phyloP scores from a whole-genome alignment of 116 monocot genomes.

The Zostera marina region DNA sequence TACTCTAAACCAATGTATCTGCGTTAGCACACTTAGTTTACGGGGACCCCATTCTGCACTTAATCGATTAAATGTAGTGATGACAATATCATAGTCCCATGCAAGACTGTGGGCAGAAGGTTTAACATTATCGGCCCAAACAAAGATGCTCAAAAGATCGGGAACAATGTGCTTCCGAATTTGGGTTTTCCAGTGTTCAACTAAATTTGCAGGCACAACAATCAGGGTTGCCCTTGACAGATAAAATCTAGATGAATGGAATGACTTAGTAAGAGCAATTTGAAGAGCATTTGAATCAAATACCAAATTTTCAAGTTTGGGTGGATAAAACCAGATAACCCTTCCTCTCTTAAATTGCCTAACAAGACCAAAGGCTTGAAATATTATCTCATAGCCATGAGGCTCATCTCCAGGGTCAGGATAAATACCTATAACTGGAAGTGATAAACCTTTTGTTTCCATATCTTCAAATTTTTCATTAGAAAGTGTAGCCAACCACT shows the following conservation, averaged over 20 bases:
- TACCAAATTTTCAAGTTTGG: conserved; percentile 58
- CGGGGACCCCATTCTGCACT: conserved; percentile 80
- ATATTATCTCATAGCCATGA: conserved; percentile 54
- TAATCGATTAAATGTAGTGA: conserved; percentile 82
- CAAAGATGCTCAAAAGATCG: conserved; percentile 49
- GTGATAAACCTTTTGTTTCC: conserved; percentile 62
- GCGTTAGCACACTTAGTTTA: conserved; percentile 67
- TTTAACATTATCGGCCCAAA: conserved; percentile 55
- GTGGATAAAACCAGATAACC: conserved; percentile 65
- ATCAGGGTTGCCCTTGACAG: conserved; percentile 79
- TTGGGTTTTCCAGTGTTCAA: conserved; percentile 94
- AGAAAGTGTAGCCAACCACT: conserved; percentile 65
- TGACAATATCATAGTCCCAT: conserved; percentile 95
- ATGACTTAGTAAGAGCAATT: conserved; percentile 57
- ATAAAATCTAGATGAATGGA: conserved; percentile 53
- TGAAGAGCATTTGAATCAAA: conserved; percentile 73
- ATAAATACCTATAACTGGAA: conserved; percentile 19
- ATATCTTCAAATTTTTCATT: conserved; percentile 42
- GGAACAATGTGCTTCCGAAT: conserved; percentile 54
- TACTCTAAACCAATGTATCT: conserved; percentile 85
- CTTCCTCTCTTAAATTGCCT: conserved; percentile 36
- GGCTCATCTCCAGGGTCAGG: conserved; percentile 5
- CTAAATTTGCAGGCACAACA: conserved; percentile 81
- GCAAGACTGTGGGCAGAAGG: conserved; percentile 70
- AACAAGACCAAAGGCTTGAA: conserved; percentile 81